Evolutionary conservation across 2,329 filamentous ascomycete genomes (phyloP).

Genomic region (Spiromastix sp.): DNA sequence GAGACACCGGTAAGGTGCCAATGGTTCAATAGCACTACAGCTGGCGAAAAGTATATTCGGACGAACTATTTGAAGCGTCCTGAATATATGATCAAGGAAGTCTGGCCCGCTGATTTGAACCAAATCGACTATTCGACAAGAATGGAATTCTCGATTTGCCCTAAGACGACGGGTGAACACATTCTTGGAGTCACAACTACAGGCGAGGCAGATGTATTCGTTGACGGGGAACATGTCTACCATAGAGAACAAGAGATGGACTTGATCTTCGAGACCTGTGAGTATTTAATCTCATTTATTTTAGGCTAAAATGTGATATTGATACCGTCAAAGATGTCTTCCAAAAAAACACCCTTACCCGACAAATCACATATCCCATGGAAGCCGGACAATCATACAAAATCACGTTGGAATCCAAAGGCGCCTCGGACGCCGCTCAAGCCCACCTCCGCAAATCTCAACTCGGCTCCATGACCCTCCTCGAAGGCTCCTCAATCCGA

Average conservation of each 20-base stretch:
- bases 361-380: slow-evolving; percentile 20
- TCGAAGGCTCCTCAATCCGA: not conserved
- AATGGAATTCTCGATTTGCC: not conserved
- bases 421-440: not conserved
- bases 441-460: not conserved
- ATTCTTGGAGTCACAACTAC: no score
- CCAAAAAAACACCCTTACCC: not conserved
- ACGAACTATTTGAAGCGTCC: not conserved
- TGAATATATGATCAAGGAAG: not conserved
- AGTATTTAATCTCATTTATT: no score
- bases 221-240: no score
- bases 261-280: not conserved
- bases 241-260: no score
- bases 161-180: not conserved
- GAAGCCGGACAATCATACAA: slow-evolving; percentile 45
- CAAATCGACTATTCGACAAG: not conserved
- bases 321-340: not conserved
- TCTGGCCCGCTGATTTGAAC: not conserved
- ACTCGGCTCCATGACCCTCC: not conserved
- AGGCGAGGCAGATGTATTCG: no score
- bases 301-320: no score
- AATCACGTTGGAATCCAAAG: slow-evolving; percentile 41
- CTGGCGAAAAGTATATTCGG: not conserved
- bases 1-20: not conserved
- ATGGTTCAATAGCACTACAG: not conserved